Percentiles rank a stretch among this genome's conserved stretches.
Evolutionary conservation across 805 yeast genomes (phyloP).

Genomic region (Teunomyces funiuensis): DNA sequence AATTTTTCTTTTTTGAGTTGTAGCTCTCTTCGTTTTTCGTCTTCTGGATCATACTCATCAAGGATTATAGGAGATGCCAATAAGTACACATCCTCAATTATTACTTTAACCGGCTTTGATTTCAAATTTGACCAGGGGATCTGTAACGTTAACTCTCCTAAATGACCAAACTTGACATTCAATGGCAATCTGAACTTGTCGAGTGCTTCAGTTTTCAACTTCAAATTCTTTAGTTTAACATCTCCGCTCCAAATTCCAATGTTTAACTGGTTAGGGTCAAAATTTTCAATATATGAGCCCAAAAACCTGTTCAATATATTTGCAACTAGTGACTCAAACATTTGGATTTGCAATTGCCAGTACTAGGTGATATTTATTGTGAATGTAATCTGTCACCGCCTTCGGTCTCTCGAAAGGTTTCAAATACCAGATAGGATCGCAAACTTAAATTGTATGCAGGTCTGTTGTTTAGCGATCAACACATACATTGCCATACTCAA

Average conservation of each 20-base stretch:
- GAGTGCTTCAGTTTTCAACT: slow-evolving; percentile 81
- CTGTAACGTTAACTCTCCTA: slow-evolving; percentile 85
- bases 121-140: slow-evolving; percentile 97
- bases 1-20: slow-evolving; percentile 66
- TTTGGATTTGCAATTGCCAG: slow-evolving; percentile 17
- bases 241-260: slow-evolving; percentile 98
- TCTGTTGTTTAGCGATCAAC: too few species aligned
- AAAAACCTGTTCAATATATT: slow-evolving; percentile 58
- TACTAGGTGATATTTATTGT: neutral
- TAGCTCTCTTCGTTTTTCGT: slow-evolving; percentile 58
- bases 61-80: slow-evolving; percentile 74
- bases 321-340: slow-evolving; percentile 70
- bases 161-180: slow-evolving; percentile 83
- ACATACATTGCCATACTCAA: too few species aligned
- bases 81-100: slow-evolving; percentile 82
- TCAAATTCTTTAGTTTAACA: slow-evolving; percentile 76
- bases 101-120: slow-evolving; percentile 85
- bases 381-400: too few species aligned
- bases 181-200: slow-evolving; percentile 85
- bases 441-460: too few species aligned
- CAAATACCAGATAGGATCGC: too few species aligned
- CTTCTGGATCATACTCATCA: slow-evolving; percentile 53
- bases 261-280: slow-evolving; percentile 91
- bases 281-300: slow-evolving; percentile 85
- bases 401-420: too few species aligned